Evolutionary conservation across 129 eudicot genomes (phyloP), one percentile per base, ranked within the genome.

Genomic region (Sambucus nigra): DNA sequence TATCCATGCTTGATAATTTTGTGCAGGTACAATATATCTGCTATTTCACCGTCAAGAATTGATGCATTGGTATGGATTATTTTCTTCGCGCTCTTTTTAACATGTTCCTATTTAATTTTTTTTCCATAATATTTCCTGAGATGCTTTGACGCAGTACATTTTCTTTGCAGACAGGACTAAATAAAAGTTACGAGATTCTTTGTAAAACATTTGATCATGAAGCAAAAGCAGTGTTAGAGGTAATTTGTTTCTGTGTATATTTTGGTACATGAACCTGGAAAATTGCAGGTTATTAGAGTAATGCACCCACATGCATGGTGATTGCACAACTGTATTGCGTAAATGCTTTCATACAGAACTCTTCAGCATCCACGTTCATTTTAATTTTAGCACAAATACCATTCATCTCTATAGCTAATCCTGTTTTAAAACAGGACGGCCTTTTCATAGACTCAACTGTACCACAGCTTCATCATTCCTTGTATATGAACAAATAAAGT

Each of bases 31-130:
- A 57, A 39, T 27, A 52, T 84, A 70, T 81, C 97, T 62, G 55
- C 79, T 45, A 84, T 70, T 49, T 91, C 98, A 31, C 98, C 98
- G 31, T 91, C 98, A 52, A 81, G 74, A 74, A 84, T 82, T 38
- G 73, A 79, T 82, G 82, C 69, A 60, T 18, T 63, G 95, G 97
- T 89, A 69, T 53, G 77, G 12, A 45, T 39, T 42, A 35, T 29
- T 32, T 28, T 24, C 29, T 25, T 35, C 4, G 18, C 47, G 24
- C 23, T 32, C 24, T 16, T 5, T 52, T 14, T 13, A 9, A 17
- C 38, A 15, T 31, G 14, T 24, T 35, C 26, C 13, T 24, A 18
- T 9, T 33, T 17, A 26, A 23, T 18, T 60, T 26, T 56, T 17
- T 18, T 16, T 11, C 35, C 5, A 7, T 44, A 42, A 18, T 11